Conservation (phyloP, 2,329 filamentous ascomycete genomes). For the Ascosphaera apis region DNA sequence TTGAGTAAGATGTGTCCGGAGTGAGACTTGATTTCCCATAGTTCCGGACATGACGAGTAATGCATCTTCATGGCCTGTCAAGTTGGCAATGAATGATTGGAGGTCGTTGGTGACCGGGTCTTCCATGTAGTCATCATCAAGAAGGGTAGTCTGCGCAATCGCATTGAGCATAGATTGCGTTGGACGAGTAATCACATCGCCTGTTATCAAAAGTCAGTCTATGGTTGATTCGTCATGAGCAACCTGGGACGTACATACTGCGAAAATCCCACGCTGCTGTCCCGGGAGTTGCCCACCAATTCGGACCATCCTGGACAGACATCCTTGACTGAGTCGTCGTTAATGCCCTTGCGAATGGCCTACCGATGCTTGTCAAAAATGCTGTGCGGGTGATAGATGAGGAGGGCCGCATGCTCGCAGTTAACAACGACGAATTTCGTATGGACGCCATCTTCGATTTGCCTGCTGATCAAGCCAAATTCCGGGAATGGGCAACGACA, state of each 20-base stretch:
- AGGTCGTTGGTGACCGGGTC: constrained; percentile 57
- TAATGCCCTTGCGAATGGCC: too few species aligned
- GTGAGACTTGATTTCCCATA: constrained; percentile 78
- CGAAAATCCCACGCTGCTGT: constrained; percentile 5
- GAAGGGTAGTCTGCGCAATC: constrained; percentile 48
- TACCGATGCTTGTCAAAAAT: too few species aligned
- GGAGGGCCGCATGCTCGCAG: too few species aligned
- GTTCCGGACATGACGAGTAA: constrained; percentile 74
- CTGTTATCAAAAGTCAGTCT: constrained; percentile 14
- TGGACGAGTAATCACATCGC: constrained; percentile 51
- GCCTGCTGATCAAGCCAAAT: too few species aligned
- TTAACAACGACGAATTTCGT: too few species aligned
- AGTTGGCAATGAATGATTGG: constrained; percentile 47
- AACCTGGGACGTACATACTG: too few species aligned
- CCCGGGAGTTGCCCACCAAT: constrained; percentile 3
- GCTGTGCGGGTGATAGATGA: too few species aligned
- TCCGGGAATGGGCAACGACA: too few species aligned
- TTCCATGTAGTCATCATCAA: constrained; percentile 67
- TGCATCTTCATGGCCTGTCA: constrained; percentile 53
- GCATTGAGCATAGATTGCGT: constrained; percentile 62
- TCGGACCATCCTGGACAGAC: too few species aligned
- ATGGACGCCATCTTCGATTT: too few species aligned
- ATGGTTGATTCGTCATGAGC: too few species aligned
- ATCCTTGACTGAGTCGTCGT: too few species aligned
- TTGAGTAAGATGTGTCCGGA: constrained; percentile 53